Evolutionary conservation across 2,329 filamentous ascomycete species (phyloP), one percentile per base, ranked within the genome.

Genomic region (Sporothrix luriei): DNA sequence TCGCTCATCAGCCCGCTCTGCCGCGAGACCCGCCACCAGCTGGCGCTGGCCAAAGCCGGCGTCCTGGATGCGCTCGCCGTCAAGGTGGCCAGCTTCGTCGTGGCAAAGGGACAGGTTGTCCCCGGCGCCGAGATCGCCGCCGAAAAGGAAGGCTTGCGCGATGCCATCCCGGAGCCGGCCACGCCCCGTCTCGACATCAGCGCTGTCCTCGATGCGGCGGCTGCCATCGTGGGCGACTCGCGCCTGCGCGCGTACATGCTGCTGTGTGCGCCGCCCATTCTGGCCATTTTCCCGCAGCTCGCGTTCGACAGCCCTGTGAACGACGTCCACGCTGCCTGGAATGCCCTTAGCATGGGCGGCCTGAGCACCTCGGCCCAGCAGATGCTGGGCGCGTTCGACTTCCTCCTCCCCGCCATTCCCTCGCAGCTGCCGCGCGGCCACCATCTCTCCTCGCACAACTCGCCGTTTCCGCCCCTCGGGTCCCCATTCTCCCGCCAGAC

Each of bases 31-130:
- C 80, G 81, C 13, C 88, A 95, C 72, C 92, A 91, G 78, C 85
- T 87, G 71, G 81, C 85, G n/a, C 80, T 98, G 68, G 87, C 91
- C 13, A 89, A 89, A 49, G 84, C 84, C 13, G 91, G 92, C 6
- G 84, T 97, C 33, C 82, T 98, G 46, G 92, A 97, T 79, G 87
- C 90, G 14, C 84, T 98, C 38, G 90, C 92, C 33, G 85, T 88
- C 5, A 89, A 89, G 73, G 80, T 98, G 70, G 92, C 87, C 67
- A 88, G 85, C 69, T 90, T 91, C 75, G 87, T 90, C 54, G 88
- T 91, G 2, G 83, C 86, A 6, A 84, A 88, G 71, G 90, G 90
- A 11, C 85, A 89, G 72, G 88, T 92, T n/a, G 78, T 91, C 48
- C 89, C 90, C 0, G 85, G 85, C 2, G 86, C 89, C 4, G 87